Evolutionary conservation across 257 asterid genomes (phyloP).

Genomic region (Ajuga chamaepitys): DNA sequence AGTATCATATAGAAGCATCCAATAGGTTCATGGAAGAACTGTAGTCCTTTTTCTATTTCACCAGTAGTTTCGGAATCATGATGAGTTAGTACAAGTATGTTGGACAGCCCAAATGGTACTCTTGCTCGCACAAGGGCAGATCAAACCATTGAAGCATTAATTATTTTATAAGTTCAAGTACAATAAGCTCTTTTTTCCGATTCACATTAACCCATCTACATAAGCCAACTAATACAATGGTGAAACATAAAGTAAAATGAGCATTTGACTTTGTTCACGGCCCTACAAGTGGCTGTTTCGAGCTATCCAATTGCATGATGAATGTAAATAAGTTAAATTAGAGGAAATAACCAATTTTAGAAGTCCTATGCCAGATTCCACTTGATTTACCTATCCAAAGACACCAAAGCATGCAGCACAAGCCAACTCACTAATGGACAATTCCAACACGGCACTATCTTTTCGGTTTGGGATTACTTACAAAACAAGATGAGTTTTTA

Average conservation of each 20-base stretch:
- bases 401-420: no score
- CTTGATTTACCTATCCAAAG: not conserved
- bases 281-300: not conserved
- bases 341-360: not conserved
- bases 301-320: not conserved
- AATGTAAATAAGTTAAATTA: not conserved
- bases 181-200: not conserved
- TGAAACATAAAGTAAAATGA: not conserved
- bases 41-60: not conserved
- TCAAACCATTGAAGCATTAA: not conserved
- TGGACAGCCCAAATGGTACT: not conserved
- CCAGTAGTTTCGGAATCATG: not conserved
- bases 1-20: not conserved
- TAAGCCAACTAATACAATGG: constrained; percentile 3
- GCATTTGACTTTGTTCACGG: not conserved
- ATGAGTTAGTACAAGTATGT: not conserved
- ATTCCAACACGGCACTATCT: constrained; percentile 1
- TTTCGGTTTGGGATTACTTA: constrained; percentile 1
- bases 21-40: not conserved
- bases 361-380: not conserved
- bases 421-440: not conserved
- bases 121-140: not conserved
- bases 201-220: not conserved
- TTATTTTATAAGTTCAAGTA: not conserved
- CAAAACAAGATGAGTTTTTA: no score